Evolutionary conservation across 257 asterid species (phyloP), one percentile per base, ranked within the genome.

Genomic region (Lavandula angustifolia): DNA sequence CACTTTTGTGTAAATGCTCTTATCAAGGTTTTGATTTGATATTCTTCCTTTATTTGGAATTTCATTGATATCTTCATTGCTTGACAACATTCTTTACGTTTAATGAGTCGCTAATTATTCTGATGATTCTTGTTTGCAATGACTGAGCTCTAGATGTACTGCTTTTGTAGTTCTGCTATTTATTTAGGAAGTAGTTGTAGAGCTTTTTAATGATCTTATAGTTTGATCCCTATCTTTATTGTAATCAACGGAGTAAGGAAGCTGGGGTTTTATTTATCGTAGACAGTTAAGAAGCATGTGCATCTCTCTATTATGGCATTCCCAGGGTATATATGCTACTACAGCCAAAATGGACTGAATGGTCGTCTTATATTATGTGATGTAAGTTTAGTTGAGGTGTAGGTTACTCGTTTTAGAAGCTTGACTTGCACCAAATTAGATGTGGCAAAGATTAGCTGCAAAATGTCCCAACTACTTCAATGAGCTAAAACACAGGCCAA

Each of bases 1-100:
- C 85, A 29, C 96, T 91, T 68, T 54, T 91, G 78, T 88, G 91
- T 67, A 82, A 76, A 79, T 91, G 98, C 72, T 88, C 95, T 43
- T 91, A 91, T 76, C 96, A 88, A 91, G 98, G 98, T 88, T 76
- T 12, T 47, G 9, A 22, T 27, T 40, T 55, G 49, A 27, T 65
- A 4, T 16, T 9, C 17, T 59, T 65, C 46, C 35, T 27, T 47
- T 48, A 18, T 18, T 53, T 44, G 66, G 52, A 63, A n/a, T 43
- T 10, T 9, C 34, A 0, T 55, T 52, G 17, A 12, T 62, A 12
- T 70, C 50, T 12, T 62, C 41, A 61, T 61, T n/a, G 57, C 22
- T 11, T 55, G 64, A 12, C 34, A 4, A 27, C 52, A 43, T 34
- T 9, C 6, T 12, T 22, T 57, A 16, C 3, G 10, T 47, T 34